Conservation (phyloP, 257 asterid genomes). For the Solanum lycopersicoides region DNA sequence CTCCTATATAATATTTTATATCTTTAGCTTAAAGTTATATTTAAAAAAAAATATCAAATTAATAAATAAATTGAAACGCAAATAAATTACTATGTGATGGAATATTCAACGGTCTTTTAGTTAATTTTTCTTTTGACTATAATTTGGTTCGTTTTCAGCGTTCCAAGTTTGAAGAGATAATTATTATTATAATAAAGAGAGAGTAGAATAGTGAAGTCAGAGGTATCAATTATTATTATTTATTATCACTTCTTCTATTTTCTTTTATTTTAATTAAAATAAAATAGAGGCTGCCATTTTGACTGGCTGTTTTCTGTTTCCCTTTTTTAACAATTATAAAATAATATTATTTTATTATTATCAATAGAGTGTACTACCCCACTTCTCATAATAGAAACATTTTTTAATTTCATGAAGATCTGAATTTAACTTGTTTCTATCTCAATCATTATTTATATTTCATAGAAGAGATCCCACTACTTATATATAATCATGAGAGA, state of each 20-base stretch:
- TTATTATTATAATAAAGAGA: neutral
- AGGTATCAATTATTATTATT: neutral
- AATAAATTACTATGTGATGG: neutral
- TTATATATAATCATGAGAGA: accelerated
- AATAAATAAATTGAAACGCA: no score
- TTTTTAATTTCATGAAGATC: neutral
- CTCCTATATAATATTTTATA: no score
- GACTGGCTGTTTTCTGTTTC: neutral
- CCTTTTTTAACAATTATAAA: no score
- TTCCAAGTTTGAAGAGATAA: constrained; percentile 1
- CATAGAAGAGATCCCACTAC: no score
- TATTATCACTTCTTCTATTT: neutral
- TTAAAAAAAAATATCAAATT: accelerated
- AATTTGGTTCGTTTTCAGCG: neutral
- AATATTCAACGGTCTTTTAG: neutral
- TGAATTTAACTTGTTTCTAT: neutral
- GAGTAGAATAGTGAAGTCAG: neutral
- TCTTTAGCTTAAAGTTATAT: neutral
- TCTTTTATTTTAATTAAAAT: neutral
- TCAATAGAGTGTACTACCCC: neutral
- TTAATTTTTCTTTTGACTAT: neutral
- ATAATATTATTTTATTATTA: neutral
- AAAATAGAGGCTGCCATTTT: neutral
- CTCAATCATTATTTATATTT: neutral
- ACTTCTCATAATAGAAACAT: neutral